Evolutionary conservation across 768 basidiomycete genomes (phyloP).

Genomic region (Termitomyces sp.): DNA sequence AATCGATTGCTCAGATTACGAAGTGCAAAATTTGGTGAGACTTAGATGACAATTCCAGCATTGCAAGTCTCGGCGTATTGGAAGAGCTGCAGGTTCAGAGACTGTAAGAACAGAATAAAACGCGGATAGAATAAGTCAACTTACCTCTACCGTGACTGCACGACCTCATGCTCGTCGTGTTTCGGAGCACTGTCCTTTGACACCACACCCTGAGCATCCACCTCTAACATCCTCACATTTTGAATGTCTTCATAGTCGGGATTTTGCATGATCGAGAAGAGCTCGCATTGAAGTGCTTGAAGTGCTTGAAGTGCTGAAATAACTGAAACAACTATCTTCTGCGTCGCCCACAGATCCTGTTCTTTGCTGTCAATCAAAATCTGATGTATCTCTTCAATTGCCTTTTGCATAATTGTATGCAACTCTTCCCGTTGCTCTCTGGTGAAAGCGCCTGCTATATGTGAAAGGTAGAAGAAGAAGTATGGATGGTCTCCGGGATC

Average conservation of each 20-base stretch:
- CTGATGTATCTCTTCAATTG: slow-evolving; percentile 25
- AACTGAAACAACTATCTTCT: not conserved
- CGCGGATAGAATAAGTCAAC: not conserved
- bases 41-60: not conserved
- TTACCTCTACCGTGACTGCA: slow-evolving; percentile 20
- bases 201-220: slow-evolving; percentile 13
- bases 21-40: not conserved
- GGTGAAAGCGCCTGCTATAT: not conserved
- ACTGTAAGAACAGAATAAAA: not conserved
- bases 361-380: slow-evolving; percentile 17
- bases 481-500: not conserved
- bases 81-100: not conserved
- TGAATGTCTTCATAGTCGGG: slow-evolving; percentile 13
- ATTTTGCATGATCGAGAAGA: slow-evolving; percentile 5
- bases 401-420: slow-evolving; percentile 18
- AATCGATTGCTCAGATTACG: not conserved
- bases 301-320: no score
- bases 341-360: slow-evolving; percentile 17
- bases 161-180: slow-evolving; percentile 22
- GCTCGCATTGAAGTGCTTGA: no score
- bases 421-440: slow-evolving; percentile 18
- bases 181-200: slow-evolving; percentile 22
- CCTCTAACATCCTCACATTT: not conserved
- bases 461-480: slow-evolving; percentile 6
- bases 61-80: not conserved